Base-by-base conservation (phyloP, 352 stramenopile species). In the Globisporangium ultimum region DNA sequence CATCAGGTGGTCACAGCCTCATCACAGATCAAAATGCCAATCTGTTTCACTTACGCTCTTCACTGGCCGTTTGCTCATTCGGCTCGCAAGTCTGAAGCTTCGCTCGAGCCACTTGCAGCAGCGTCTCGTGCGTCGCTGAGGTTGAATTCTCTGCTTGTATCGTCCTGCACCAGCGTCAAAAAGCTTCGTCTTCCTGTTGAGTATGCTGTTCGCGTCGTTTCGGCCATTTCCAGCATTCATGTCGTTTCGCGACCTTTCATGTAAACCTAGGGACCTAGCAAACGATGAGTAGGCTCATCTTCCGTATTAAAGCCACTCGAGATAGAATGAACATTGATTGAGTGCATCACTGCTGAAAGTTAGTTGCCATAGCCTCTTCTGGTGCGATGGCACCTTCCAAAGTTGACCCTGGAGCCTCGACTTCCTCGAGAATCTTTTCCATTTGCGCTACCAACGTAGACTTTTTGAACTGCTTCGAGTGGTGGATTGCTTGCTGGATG, bases 401-500 rank as follows among this genome's bases (percentile, higher is more conserved):
- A 10, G 3, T 36, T 8, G 28, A 36, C 8, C 8, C 28, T 36
- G 5, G 28, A 36, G 28, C 28, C 28, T 36, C 28, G 28, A 36
- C 7, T 36, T 77, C 64, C 24, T 74, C 57, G 48, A 77, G 62
- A 21, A 90, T 63, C 24, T 63, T 58, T 40, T 72, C 61, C 15
- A 93, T 60, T 22, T 88, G 67, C 18, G 61, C 56, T 43, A 87
- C 71, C n/a, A 93, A 62, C 2, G 57, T 54, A 5, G 65, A 61
- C 60, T 93, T 89, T 61, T 88, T 88, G 60, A 91, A 93, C 59
- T 89, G 68, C 56, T 77, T 55, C 10, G 80, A 77, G 56, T 85
- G 66, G 2, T 56, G 53, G 53, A 91, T 87, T 1, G 84, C 81
- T 64, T 91, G 80, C 21, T 76, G 53, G 7, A 91, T 85, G 60